A percentile compares a stretch with the other conserved stretches of the same genome.
Evolutionary conservation across 1,139 yeast species (phyloP).

Genomic region (Saccharomyces hybrid): DNA sequence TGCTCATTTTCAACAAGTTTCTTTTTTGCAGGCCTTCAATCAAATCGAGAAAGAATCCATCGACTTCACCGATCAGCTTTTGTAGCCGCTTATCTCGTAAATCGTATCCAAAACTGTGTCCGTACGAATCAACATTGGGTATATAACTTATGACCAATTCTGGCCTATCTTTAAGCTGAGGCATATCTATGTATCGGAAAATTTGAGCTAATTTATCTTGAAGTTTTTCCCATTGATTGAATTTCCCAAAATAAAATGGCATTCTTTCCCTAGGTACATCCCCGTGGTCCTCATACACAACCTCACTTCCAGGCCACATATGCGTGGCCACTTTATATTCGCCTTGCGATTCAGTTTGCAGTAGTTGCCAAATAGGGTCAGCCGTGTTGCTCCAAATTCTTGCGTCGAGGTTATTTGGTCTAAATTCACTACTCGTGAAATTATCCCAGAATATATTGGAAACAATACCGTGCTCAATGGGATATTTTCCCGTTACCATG

Average conservation of each 20-base stretch:
- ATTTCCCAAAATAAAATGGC: slow-evolving; percentile 54
- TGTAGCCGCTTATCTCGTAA: slow-evolving; percentile 44
- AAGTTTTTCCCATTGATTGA: slow-evolving; percentile 56
- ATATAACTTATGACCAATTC: slow-evolving; percentile 75
- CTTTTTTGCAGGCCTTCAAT: slow-evolving; percentile 44
- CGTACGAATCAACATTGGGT: slow-evolving; percentile 70
- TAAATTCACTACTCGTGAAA: slow-evolving; percentile 45
- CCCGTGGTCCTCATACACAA: slow-evolving; percentile 38
- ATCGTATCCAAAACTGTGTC: slow-evolving; percentile 55
- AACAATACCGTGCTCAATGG: slow-evolving; percentile 80
- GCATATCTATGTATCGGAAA: slow-evolving; percentile 59
- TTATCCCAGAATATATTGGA: slow-evolving; percentile 80
- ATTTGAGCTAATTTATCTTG: slow-evolving; percentile 51
- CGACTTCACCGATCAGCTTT: slow-evolving; percentile 49
- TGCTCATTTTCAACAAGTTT: slow-evolving; percentile 57
- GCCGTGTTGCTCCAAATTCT: slow-evolving; percentile 56
- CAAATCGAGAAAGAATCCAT: slow-evolving; percentile 49
- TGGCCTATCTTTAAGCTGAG: slow-evolving; percentile 46
- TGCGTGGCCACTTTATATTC: slow-evolving; percentile 68
- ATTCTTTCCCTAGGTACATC: slow-evolving; percentile 32
- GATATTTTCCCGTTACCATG: slow-evolving; percentile 75
- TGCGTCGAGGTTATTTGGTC: slow-evolving; percentile 52
- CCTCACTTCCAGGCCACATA: slow-evolving; percentile 96
- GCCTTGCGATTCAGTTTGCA: slow-evolving; percentile 33
- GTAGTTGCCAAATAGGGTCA: slow-evolving; percentile 82